Percentiles rank a stretch among this genome's conserved stretches.
These are phyloP conservation scores for Cicer cuneatum DNA, from an alignment of 306 rosid species.

Conservation along the genomic window DNA sequence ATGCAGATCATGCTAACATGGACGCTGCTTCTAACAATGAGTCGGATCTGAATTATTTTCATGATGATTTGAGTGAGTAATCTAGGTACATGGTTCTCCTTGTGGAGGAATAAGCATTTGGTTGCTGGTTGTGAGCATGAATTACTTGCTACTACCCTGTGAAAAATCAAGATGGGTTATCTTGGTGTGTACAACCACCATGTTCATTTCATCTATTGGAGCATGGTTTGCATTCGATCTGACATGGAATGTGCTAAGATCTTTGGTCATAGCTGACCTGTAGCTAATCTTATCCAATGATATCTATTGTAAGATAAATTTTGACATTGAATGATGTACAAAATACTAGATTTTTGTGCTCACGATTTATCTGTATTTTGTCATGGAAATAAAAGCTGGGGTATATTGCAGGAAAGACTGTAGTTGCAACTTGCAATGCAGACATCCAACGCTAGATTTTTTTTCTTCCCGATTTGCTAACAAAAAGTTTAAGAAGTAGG, in stretches of 20 bases:
- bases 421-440: background rate
- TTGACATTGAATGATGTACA: constrained; percentile 17
- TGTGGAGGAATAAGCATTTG: constrained; percentile 27
- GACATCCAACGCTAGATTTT: background rate
- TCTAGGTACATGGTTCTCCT: constrained; percentile 34
- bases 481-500: background rate
- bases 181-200: background rate
- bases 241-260: background rate
- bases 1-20: constrained; percentile 53
- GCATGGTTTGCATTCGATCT: background rate
- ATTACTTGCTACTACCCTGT: constrained; percentile 25
- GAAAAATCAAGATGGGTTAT: constrained; percentile 31
- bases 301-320: constrained; percentile 38
- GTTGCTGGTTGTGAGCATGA: background rate
- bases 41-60: constrained; percentile 75
- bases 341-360: constrained; percentile 20
- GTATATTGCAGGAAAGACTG: background rate
- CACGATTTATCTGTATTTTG: constrained; percentile 1
- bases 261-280: background rate
- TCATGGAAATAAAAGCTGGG: background rate
- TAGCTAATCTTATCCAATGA: constrained; percentile 21
- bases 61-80: constrained; percentile 72
- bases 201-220: constrained; percentile 28
- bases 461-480: background rate
- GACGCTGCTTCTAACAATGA: constrained; percentile 68